These are phyloP conservation scores for Debaryomyces castellii DNA, from an alignment of 805 yeast genomes.

Conservation along the genomic window DNA sequence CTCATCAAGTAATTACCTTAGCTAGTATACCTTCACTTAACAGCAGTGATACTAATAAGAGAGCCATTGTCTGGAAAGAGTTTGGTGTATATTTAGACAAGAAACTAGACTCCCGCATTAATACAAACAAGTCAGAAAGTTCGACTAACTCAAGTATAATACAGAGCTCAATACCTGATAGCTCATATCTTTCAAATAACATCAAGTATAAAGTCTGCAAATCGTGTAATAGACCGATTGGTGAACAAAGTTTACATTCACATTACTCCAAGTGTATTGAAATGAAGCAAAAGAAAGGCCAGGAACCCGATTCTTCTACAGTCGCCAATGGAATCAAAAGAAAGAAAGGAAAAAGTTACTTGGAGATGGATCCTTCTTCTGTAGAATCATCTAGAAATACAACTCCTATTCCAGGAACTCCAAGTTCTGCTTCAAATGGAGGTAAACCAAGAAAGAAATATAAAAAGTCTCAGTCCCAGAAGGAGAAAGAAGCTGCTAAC, in stretches of 20 bases:
- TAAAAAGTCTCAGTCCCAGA: constrained; percentile 43
- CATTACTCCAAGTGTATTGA: constrained; percentile 38
- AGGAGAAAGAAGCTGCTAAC: constrained; percentile 46
- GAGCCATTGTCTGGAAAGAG: constrained; percentile 43
- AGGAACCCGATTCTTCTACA: constrained; percentile 14
- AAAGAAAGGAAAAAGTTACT: constrained; percentile 21
- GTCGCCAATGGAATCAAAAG: constrained; percentile 19
- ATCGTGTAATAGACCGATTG: constrained; percentile 41
- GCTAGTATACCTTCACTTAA: constrained; percentile 24
- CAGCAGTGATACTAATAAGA: constrained; percentile 14
- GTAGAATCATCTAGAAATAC: constrained; percentile 40
- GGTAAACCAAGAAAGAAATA: constrained; percentile 42
- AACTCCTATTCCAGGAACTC: constrained; percentile 35
- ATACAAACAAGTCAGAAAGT: constrained; percentile 17
- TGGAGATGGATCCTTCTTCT: constrained; percentile 36
- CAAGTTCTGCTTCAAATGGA: constrained; percentile 16
- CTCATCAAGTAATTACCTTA: constrained; percentile 25
- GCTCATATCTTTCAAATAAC: constrained; percentile 31
- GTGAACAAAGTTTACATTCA: constrained; percentile 28
- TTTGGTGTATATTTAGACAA: constrained; percentile 43
- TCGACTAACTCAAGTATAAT: constrained; percentile 20
- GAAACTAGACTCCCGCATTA: constrained; percentile 27
- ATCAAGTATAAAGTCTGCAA: constrained; percentile 39
- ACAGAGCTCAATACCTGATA: constrained; percentile 21
- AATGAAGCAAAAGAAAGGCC: constrained; percentile 34